Conservation (phyloP, 2,329 filamentous ascomycete species). For the Aquanectria penicillioides region DNA sequence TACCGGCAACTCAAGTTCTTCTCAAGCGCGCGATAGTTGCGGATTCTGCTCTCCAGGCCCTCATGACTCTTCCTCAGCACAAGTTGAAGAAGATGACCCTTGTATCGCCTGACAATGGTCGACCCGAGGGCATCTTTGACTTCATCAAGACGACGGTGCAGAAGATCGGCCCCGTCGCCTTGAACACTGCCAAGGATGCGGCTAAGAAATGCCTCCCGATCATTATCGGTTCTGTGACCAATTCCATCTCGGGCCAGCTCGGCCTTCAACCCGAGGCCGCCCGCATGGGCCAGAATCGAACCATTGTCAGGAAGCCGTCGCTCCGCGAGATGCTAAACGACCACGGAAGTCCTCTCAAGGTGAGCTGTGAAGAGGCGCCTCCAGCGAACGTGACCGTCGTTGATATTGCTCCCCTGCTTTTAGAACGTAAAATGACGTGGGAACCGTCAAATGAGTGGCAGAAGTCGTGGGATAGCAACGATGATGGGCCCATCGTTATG, state of each 20-base stretch:
- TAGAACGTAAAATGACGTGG: constrained; percentile 12
- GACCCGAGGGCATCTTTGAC: constrained; percentile 24
- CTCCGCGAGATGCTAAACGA: constrained; percentile 11
- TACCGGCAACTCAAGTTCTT: constrained; percentile 20
- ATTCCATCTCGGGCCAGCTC: constrained; percentile 2
- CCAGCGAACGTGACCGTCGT: not conserved
- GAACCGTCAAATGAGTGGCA: constrained; percentile 24
- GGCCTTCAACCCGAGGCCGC: constrained; percentile 6
- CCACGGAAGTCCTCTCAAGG: constrained; percentile 9
- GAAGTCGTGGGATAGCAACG: constrained; percentile 25
- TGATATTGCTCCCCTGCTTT: constrained; percentile 11
- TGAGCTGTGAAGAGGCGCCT: constrained; percentile 12
- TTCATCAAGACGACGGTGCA: constrained; percentile 27
- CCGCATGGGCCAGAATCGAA: too few relatives aligned
- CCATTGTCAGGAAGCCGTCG: constrained; percentile 13
- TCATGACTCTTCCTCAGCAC: constrained; percentile 10
- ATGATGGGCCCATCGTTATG: constrained; percentile 26
- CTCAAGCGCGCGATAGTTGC: constrained; percentile 30
- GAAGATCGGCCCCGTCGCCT: not conserved
- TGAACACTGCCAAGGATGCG: constrained; percentile 18
- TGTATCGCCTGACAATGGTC: not conserved
- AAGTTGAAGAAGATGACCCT: constrained; percentile 18
- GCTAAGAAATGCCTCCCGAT: constrained; percentile 24
- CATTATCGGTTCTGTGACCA: constrained; percentile 6
- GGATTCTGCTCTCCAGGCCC: constrained; percentile 26